phyloP scores from a whole-genome alignment of 192 early-diverging fungal species.

The Entrophospora sp. region DNA sequence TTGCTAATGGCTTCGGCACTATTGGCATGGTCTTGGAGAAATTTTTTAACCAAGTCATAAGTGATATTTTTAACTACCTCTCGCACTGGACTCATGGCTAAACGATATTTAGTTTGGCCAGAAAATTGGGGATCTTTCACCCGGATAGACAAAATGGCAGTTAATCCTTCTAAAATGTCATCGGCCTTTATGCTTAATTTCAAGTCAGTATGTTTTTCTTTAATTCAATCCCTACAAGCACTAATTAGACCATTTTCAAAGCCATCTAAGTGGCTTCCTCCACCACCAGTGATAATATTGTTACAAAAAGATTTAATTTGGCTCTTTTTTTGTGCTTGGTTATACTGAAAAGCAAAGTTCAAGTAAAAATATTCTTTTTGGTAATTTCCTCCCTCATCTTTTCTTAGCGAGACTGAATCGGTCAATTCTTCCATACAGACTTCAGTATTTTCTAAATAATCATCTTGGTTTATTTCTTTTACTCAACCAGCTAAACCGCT shows the following conservation, averaged over 20 bases:
- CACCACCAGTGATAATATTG: constrained; percentile 4
- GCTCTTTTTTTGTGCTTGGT: neutral
- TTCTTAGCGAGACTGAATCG: no score
- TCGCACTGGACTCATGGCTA: neutral
- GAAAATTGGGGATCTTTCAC: constrained; percentile 4
- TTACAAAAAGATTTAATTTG: constrained; percentile 6
- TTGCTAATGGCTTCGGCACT: constrained; percentile 9
- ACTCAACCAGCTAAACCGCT: constrained; percentile 4
- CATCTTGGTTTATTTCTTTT: constrained; percentile 3
- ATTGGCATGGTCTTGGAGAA: constrained; percentile 8
- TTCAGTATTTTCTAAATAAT: constrained; percentile 2
- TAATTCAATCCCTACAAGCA: constrained; percentile 11
- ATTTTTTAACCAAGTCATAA: constrained; percentile 11
- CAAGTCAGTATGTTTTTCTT: neutral
- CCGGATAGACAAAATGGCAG: neutral
- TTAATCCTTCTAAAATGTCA: neutral
- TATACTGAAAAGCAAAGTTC: constrained; percentile 7
- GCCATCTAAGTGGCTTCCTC: constrained; percentile 2
- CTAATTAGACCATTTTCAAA: constrained; percentile 13
- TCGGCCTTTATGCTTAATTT: neutral
- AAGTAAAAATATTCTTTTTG: constrained; percentile 1
- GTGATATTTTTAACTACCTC: constrained; percentile 1
- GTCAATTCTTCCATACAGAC: neutral
- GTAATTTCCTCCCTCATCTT: no score
- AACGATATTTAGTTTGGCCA: neutral